Conservation (phyloP, 495 filamentous ascomycete genomes). For the Xylaria acuta region DNA sequence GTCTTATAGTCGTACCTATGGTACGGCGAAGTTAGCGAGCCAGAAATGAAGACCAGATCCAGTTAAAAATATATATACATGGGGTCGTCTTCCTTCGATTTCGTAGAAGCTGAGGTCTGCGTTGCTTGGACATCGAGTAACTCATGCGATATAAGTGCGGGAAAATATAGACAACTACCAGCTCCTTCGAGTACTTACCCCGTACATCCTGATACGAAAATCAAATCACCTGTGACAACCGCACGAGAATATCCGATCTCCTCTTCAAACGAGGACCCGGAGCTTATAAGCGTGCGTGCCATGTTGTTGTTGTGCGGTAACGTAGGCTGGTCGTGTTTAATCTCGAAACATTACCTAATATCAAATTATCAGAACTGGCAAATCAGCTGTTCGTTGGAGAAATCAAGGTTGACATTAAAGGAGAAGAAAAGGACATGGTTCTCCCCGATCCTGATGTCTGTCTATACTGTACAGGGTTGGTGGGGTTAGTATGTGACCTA, state of each 20-base stretch:
- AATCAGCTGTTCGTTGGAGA: neutral
- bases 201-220: constrained; percentile 51
- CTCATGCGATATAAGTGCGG: too few species aligned
- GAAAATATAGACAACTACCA: neutral
- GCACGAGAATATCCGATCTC: constrained; percentile 53
- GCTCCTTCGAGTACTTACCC: constrained; percentile 33
- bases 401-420: neutral
- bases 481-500: too few species aligned
- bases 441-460: neutral
- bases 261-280: constrained; percentile 47
- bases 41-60: neutral
- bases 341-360: too few species aligned
- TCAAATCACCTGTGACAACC: constrained; percentile 43
- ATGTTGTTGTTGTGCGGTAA: constrained; percentile 18
- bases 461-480: neutral
- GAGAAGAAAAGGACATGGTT: neutral
- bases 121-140: neutral
- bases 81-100: neutral
- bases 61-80: neutral
- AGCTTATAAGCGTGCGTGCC: constrained; percentile 43
- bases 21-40: neutral
- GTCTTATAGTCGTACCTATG: constrained; percentile 49
- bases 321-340: neutral
- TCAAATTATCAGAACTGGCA: neutral
- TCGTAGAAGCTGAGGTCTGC: neutral